These are phyloP conservation scores for Cercospora citrullina DNA, from an alignment of 2,329 filamentous ascomycete species.

Conservation along the genomic window DNA sequence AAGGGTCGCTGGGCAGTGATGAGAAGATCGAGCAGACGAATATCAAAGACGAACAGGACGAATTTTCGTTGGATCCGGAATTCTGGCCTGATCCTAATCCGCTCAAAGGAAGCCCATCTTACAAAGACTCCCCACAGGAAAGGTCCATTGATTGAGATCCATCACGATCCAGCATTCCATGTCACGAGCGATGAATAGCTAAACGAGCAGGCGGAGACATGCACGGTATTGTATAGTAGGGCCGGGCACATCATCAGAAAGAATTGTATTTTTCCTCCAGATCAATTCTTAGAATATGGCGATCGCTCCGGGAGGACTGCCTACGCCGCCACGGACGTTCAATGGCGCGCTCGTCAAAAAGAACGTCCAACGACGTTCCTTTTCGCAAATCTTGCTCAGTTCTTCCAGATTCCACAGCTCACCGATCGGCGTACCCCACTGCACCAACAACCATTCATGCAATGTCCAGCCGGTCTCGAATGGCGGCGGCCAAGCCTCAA, in stretches of 20 bases:
- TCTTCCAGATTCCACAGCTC: slow-evolving; percentile 53
- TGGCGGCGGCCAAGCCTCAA: slow-evolving; percentile 40
- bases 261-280: not conserved
- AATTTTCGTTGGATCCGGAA: not conserved
- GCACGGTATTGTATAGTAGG: not conserved
- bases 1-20: not conserved
- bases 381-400: slow-evolving; percentile 44
- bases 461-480: slow-evolving; percentile 33
- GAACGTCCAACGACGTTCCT: slow-evolving; percentile 46
- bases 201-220: not conserved
- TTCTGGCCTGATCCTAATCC: not conserved
- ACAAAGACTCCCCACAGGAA: not conserved
- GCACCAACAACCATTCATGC: slow-evolving; percentile 51
- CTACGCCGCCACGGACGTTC: slow-evolving; percentile 45
- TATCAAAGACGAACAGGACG: not conserved
- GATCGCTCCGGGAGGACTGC: slow-evolving; percentile 41
- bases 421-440: slow-evolving; percentile 54
- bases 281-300: slow-evolving; percentile 35
- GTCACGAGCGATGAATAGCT: not conserved
- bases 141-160: not conserved
- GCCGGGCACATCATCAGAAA: not conserved
- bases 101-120: not conserved
- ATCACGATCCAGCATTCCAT: not conserved
- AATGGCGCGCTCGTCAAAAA: slow-evolving; percentile 51
- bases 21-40: not conserved